Conservation (phyloP, 768 basidiomycete species). For the Podaxis sp. region DNA sequence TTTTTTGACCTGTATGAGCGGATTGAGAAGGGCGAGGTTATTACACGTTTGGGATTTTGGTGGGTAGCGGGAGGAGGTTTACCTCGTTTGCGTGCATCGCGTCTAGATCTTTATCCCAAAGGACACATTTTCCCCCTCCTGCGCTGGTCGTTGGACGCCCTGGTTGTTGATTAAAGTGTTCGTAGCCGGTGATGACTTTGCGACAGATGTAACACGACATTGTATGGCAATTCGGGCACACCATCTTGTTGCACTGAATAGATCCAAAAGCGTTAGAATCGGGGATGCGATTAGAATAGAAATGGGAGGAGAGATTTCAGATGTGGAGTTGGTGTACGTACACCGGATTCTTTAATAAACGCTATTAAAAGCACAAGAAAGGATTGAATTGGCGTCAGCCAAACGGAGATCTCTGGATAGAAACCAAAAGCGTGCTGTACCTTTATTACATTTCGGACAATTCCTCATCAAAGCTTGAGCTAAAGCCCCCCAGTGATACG, state of each 20-base stretch:
- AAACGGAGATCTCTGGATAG: background rate
- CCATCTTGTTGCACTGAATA: constrained; percentile 89
- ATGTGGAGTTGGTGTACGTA: constrained; percentile 26
- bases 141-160: constrained; percentile 19
- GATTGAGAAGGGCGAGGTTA: background rate
- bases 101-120: constrained; percentile 67
- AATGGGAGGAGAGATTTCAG: constrained; percentile 21
- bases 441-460: constrained; percentile 84
- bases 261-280: constrained; percentile 6
- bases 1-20: constrained; percentile 53
- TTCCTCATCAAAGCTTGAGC: constrained; percentile 82
- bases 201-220: constrained; percentile 87
- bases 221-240: constrained; percentile 68
- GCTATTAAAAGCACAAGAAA: constrained; percentile 36
- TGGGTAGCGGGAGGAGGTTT: constrained; percentile 5
- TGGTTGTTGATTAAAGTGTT: constrained; percentile 61
- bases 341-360: constrained; percentile 79
- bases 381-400: background rate
- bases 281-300: background rate
- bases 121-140: constrained; percentile 48
- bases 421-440: constrained; percentile 35
- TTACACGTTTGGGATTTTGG: too few species aligned
- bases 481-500: constrained; percentile 23
- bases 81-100: constrained; percentile 69
- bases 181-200: constrained; percentile 68